phyloP scores from a whole-genome alignment of 495 filamentous ascomycete species.

The Aspergillus baeticus region DNA sequence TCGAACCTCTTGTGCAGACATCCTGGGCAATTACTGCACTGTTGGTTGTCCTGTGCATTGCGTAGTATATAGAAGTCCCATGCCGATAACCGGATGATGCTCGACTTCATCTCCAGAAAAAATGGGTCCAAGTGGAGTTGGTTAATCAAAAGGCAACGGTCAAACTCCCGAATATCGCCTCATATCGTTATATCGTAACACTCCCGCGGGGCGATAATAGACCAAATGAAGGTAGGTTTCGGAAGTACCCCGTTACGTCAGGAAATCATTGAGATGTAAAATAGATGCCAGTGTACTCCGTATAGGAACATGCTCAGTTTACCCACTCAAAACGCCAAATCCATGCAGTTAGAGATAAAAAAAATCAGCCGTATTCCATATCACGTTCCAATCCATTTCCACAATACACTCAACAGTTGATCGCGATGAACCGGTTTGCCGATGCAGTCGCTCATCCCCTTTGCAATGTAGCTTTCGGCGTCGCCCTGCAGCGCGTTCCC shows the following conservation, averaged over 20 bases:
- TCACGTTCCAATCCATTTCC: constrained; percentile 39
- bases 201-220: no score
- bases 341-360: neutral
- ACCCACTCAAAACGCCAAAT: neutral
- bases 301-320: neutral
- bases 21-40: constrained; percentile 17
- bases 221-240: no score
- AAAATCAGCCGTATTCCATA: neutral
- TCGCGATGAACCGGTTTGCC: constrained; percentile 58
- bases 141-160: no score
- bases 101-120: no score
- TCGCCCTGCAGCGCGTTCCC: constrained; percentile 64
- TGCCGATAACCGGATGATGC: no score
- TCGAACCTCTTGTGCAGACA: neutral
- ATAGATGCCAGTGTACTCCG: neutral
- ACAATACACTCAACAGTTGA: constrained; percentile 32
- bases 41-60: no score
- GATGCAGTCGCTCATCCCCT: constrained; percentile 64
- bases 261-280: neutral
- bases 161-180: no score
- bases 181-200: no score
- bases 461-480: constrained; percentile 53
- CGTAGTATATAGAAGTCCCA: no score
- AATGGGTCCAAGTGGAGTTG: no score
- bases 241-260: no score